Evolutionary conservation across 1,139 yeast species (phyloP).

Genomic region (Eremothecium gossypii): DNA sequence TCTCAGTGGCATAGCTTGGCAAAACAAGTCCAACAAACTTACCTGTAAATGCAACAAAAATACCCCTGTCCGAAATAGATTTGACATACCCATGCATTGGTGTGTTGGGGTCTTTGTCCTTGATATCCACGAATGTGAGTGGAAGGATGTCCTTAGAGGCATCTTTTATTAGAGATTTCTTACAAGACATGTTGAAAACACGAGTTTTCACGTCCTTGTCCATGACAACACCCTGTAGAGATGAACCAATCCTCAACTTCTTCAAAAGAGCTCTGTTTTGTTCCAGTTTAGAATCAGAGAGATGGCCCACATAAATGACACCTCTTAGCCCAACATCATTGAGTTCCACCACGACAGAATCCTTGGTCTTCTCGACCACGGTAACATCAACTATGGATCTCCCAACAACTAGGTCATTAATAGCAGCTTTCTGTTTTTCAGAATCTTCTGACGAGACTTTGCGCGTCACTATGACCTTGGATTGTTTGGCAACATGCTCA

Average conservation of each 20-base stretch:
- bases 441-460: conserved; percentile 51
- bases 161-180: conserved; percentile 58
- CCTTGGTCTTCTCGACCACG: conserved; percentile 68
- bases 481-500: conserved; percentile 44
- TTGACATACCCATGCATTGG: conserved; percentile 63
- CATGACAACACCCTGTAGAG: conserved; percentile 51
- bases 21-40: conserved; percentile 75
- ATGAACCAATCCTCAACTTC: conserved; percentile 50
- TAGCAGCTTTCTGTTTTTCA: conserved; percentile 39
- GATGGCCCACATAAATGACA: conserved; percentile 63
- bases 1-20: conserved; percentile 61
- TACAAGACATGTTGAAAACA: conserved; percentile 53
- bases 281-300: conserved; percentile 67
- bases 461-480: conserved; percentile 63
- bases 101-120: conserved; percentile 35
- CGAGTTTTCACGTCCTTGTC: conserved; percentile 58
- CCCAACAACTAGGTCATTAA: conserved; percentile 50
- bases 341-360: conserved; percentile 59
- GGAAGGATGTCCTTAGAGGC: conserved; percentile 53
- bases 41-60: conserved; percentile 77
- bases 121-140: conserved; percentile 46
- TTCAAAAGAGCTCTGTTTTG: conserved; percentile 59
- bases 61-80: conserved; percentile 67
- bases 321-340: conserved; percentile 51
- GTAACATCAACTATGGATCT: conserved; percentile 51